phyloP scores from a whole-genome alignment of 2,329 filamentous ascomycete genomes.

The Verticillium klebahnii region DNA sequence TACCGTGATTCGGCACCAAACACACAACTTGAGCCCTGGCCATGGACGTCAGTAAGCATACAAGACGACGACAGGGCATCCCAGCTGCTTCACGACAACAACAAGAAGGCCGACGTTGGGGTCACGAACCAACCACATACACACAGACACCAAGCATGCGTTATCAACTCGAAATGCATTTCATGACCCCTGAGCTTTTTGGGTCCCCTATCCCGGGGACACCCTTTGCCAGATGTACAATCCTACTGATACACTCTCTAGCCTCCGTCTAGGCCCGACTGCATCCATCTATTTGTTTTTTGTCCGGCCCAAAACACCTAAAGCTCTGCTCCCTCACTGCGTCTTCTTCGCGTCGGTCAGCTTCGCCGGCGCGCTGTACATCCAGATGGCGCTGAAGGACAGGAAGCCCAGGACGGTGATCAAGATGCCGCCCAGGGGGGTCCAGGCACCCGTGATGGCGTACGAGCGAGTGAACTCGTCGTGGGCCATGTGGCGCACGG shows the following conservation, averaged over 20 bases:
- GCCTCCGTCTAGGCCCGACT: background rate
- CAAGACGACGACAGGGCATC: no score
- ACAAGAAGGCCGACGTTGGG: no score
- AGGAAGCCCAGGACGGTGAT: constrained; percentile 82
- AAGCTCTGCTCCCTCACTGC: constrained; percentile 27
- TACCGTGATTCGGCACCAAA: no score
- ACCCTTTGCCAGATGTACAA: background rate
- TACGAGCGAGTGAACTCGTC: constrained; percentile 93
- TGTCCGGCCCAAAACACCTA: background rate
- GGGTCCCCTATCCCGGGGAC: background rate
- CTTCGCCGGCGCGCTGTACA: constrained; percentile 58
- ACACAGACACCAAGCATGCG: no score
- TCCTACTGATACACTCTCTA: background rate
- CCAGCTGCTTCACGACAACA: no score
- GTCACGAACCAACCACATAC: no score
- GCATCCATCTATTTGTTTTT: background rate
- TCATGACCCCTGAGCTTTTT: background rate
- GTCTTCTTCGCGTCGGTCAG: constrained; percentile 38
- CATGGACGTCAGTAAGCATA: no score
- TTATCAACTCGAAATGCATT: constrained; percentile 1
- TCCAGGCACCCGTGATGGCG: constrained; percentile 86
- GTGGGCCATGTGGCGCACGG: constrained; percentile 93
- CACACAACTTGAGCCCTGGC: no score
- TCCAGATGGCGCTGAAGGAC: constrained; percentile 80
- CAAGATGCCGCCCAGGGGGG: constrained; percentile 86